A percentile compares a stretch with the other conserved stretches of the same genome.
phyloP scores from a whole-genome alignment of 345 rosid genomes.

The Combretum micranthum region DNA sequence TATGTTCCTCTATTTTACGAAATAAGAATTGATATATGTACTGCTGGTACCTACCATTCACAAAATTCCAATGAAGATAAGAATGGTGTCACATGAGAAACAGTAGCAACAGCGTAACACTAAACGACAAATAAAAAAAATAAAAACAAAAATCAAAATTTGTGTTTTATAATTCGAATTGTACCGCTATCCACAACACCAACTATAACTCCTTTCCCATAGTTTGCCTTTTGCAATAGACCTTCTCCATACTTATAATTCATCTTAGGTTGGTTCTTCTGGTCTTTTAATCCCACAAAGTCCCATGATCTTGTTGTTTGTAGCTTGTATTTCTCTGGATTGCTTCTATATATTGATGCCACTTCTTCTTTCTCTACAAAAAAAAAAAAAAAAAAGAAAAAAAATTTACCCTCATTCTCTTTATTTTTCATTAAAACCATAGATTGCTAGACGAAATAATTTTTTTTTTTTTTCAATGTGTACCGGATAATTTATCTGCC shows the following conservation, averaged over 20 bases:
- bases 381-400: too few species aligned
- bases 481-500: constrained; percentile 63
- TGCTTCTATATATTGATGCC: constrained; percentile 38
- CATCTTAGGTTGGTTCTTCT: not conserved
- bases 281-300: constrained; percentile 55
- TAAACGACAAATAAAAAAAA: not conserved
- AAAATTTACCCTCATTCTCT: too few species aligned
- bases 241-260: constrained; percentile 10
- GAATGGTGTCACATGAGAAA: constrained; percentile 20
- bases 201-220: constrained; percentile 60
- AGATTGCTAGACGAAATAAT: too few species aligned
- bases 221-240: constrained; percentile 38
- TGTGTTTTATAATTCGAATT: not conserved
- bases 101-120: too few species aligned
- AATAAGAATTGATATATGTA: too few species aligned
- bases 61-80: constrained; percentile 12
- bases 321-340: constrained; percentile 40
- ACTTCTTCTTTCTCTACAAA: constrained; percentile 55
- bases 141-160: not conserved
- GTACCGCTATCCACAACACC: constrained; percentile 83
- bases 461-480: too few species aligned
- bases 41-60: not conserved
- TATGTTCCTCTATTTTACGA: too few species aligned
- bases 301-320: constrained; percentile 93
- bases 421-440: too few species aligned